Conservation (phyloP, 805 yeast genomes). For the Starmerella cellae region DNA sequence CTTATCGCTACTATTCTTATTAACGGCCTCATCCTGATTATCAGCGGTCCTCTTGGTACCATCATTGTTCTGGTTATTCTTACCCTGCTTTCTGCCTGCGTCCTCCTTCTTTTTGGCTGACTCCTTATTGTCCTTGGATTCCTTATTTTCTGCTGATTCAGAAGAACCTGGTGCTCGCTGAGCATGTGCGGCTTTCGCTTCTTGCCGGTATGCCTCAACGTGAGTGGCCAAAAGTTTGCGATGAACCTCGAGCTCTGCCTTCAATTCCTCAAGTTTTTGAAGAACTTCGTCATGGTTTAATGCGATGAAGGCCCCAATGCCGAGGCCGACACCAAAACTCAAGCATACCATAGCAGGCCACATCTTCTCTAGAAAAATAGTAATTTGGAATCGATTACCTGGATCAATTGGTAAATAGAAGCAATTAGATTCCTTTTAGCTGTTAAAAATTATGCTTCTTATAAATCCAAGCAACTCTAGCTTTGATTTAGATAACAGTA, state of each 20-base stretch:
- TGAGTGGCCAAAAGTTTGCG: background rate
- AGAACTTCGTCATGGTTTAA: constrained; percentile 16
- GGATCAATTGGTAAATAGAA: too few relatives aligned
- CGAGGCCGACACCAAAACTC: constrained; percentile 6
- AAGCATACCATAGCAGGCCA: background rate
- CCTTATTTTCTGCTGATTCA: background rate
- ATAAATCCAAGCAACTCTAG: too few relatives aligned
- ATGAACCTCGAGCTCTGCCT: background rate
- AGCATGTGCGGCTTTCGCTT: background rate
- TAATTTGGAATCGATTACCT: too few relatives aligned
- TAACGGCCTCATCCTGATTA: too few relatives aligned
- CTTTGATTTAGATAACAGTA: too few relatives aligned
- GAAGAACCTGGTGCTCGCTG: background rate
- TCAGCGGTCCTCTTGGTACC: too few relatives aligned
- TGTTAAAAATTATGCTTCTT: too few relatives aligned
- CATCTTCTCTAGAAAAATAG: background rate
- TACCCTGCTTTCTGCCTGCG: too few relatives aligned
- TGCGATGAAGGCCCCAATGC: constrained; percentile 20
- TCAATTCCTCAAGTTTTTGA: background rate
- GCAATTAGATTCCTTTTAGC: too few relatives aligned
- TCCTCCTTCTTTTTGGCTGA: too few relatives aligned
- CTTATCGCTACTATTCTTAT: too few relatives aligned
- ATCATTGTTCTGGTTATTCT: too few relatives aligned
- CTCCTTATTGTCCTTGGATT: background rate
- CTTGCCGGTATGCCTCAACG: background rate